These are phyloP conservation scores for Botrytis tulipae DNA, from an alignment of 2,329 filamentous ascomycete genomes.

Conservation along the genomic window DNA sequence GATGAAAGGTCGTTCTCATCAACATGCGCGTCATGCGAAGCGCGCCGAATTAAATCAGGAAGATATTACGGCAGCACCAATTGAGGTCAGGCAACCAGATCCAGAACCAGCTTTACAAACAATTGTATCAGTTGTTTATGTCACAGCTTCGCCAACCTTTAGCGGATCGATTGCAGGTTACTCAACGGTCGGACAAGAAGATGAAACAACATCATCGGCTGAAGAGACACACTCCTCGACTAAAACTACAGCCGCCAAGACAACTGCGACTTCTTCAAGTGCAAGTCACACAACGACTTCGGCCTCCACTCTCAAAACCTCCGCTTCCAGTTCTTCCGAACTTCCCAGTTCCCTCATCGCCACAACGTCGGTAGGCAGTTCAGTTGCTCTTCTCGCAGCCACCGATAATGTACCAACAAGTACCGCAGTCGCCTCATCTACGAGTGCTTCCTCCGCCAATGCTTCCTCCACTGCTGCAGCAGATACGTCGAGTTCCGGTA, in stretches of 20 bases:
- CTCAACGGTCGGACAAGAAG: conserved; percentile 39
- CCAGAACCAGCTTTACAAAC: conserved; percentile 31
- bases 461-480: conserved; percentile 19
- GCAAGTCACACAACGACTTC: conserved; percentile 9
- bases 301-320: conserved; percentile 13
- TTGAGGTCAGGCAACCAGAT: conserved; percentile 16
- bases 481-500: conserved; percentile 27
- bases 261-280: not conserved
- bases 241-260: not conserved
- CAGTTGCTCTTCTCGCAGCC: conserved; percentile 24
- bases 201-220: conserved; percentile 20
- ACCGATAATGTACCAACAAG: not conserved
- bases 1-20: conserved; percentile 34
- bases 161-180: conserved; percentile 49
- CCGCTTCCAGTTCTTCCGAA: conserved; percentile 2
- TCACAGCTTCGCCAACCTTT: conserved; percentile 53
- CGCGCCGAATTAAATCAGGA: conserved; percentile 24
- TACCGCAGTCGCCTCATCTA: conserved; percentile 11
- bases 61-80: conserved; percentile 23
- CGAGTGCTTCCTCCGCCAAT: conserved; percentile 21
- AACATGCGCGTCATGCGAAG: conserved; percentile 30
- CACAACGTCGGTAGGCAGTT: conserved; percentile 24
- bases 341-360: conserved; percentile 28
- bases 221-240: not conserved
- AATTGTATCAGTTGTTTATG: conserved; percentile 48